phyloP scores from a whole-genome alignment of 768 basidiomycete genomes.

The Melanogaster broomeanus region DNA sequence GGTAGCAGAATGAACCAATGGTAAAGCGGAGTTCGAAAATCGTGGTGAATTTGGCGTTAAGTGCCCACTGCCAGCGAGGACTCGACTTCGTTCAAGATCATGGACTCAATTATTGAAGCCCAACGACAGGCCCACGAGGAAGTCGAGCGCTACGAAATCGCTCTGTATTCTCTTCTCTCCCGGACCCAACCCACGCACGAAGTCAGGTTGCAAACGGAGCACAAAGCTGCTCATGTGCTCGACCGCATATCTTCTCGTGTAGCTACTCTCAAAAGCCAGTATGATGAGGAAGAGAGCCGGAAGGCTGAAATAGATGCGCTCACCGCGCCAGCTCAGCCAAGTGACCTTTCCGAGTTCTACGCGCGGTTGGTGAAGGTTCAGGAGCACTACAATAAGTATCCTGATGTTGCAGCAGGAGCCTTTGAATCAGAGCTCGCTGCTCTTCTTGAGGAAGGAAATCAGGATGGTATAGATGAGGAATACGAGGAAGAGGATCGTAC shows the following conservation, averaged over 20 bases:
- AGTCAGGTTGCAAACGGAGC: conserved; percentile 69
- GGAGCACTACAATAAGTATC: conserved; percentile 95
- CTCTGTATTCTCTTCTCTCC: conserved; percentile 81
- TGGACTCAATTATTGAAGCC: conserved; percentile 95
- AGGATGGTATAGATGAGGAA: conserved; percentile 69
- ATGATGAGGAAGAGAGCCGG: conserved; percentile 74
- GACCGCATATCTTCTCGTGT: conserved; percentile 77
- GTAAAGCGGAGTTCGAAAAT: conserved; percentile 58
- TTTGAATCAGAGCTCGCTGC: conserved; percentile 84
- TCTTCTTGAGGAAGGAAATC: conserved; percentile 75
- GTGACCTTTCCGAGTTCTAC: conserved; percentile 93
- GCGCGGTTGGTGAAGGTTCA: conserved; percentile 93
- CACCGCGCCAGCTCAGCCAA: conserved; percentile 57
- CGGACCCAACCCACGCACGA: conserved; percentile 65
- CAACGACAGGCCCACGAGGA: conserved; percentile 96
- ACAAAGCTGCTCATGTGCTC: conserved; percentile 89
- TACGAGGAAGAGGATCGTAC: conserved; percentile 83
- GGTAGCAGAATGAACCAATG: conserved; percentile 33
- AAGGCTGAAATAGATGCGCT: conserved; percentile 67
- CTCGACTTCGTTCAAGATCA: conserved; percentile 31
- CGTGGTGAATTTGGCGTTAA: neutral
- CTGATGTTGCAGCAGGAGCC: conserved; percentile 78
- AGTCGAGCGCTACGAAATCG: conserved; percentile 87
- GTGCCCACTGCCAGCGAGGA: neutral
- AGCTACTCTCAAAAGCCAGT: conserved; percentile 64